Percentiles rank a stretch among this genome's conserved stretches.
Conservation (phyloP, 2,329 filamentous ascomycete genomes). For the Hypoxylon sp. region DNA sequence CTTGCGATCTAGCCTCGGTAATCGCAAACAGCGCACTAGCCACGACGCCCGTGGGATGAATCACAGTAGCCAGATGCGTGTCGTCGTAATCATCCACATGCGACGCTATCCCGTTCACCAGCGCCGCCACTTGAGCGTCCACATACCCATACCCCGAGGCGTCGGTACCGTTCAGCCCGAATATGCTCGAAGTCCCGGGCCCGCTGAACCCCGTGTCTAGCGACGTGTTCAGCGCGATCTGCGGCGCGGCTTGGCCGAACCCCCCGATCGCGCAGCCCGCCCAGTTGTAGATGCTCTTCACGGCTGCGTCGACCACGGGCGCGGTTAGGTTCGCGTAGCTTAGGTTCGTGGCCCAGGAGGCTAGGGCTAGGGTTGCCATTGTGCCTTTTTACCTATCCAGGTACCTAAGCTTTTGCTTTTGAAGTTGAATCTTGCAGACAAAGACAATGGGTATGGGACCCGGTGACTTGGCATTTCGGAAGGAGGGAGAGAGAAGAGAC, state of each 20-base stretch:
- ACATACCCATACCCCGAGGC: conserved; percentile 32
- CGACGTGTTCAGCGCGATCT: conserved; percentile 44
- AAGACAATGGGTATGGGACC: background rate
- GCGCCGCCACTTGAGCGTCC: conserved; percentile 59
- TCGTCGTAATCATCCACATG: conserved; percentile 67
- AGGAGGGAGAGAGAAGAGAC: no score
- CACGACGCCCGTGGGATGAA: conserved; percentile 62
- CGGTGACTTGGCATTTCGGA: conserved; percentile 13
- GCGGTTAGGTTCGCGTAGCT: conserved; percentile 51
- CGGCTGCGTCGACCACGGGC: conserved; percentile 53
- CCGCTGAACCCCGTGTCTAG: conserved; percentile 44
- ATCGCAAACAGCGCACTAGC: conserved; percentile 59
- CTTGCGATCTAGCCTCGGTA: conserved; percentile 46
- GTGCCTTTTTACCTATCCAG: background rate
- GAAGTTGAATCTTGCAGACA: background rate
- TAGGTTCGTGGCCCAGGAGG: conserved; percentile 57
- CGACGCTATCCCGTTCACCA: conserved; percentile 63
- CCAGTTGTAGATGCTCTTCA: conserved; percentile 62
- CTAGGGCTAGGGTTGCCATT: conserved; percentile 58
- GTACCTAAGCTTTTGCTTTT: background rate
- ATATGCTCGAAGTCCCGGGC: conserved; percentile 44
- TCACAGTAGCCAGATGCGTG: conserved; percentile 63
- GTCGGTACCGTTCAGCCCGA: conserved; percentile 44
- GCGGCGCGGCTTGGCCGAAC: conserved; percentile 55
- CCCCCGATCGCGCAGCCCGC: conserved; percentile 62